Base-by-base conservation (phyloP, 2,329 filamentous ascomycete genomes). In the Hirsutella rhossiliensis region DNA sequence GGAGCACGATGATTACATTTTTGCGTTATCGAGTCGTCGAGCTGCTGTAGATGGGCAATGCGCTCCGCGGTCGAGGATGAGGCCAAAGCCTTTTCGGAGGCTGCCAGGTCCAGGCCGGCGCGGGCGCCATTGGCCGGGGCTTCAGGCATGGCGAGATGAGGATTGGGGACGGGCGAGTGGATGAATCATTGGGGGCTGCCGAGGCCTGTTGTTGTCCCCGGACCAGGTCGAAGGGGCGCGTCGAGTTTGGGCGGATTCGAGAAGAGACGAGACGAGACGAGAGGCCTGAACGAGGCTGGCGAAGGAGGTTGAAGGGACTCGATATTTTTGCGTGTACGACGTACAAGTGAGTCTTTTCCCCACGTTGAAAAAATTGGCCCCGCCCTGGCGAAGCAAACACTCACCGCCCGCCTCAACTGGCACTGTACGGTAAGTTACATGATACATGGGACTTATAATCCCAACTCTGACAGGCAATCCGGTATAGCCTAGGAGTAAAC, bases 41-140 rank as follows among this genome's bases (percentile, higher is more conserved):
- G 63, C 34, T 56, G 54, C 47, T 71, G 71, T 47, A 84, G 61
- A 53, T 73, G 70, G 43, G 69, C 58, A 50, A 76, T 73, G 40
- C 81, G 73, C 18, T 62, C 54, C 30, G 65, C 62, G 13, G 79
- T 82, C 8, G 80, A 84, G 40, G 81, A 82, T 37, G 78, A 80
- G 42, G 69, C 67, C 47, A 84, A 62, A 42, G 71, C 73, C 41
- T 65, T 62, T 54, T 67, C 71, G 43, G 66, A 66, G 47, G 67
- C 62, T 43, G 61, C 60, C 52, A 76, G 62, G 61, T 81, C 73
- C 50, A 80, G 60, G 52, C 57, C 56, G 29, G 37, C 28, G 52
- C 61, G 56, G 49, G 68, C 66, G 68, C 51, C 41, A 27, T 43
- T 46, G 34, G 41, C 51, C 44, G 50, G 50, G 44, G 53, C 45